Conservation (phyloP, 805 yeast genomes). For the Ogataea chonburiensis region DNA sequence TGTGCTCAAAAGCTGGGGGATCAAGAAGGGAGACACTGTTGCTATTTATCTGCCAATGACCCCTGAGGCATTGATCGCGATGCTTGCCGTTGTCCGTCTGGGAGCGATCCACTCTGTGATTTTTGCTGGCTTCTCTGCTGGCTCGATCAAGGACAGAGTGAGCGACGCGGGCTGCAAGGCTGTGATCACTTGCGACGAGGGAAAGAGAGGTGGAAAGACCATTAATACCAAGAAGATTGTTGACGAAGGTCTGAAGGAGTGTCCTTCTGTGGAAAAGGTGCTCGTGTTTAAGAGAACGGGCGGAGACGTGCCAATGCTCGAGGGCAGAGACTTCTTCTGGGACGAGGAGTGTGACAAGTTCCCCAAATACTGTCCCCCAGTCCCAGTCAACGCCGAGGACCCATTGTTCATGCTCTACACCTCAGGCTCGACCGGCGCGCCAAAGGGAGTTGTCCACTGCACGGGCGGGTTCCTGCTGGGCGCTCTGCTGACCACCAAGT, state of each 20-base stretch:
- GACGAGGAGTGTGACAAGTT: constrained; percentile 81
- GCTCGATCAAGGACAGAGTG: constrained; percentile 88
- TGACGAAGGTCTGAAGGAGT: constrained; percentile 81
- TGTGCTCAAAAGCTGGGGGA: constrained; percentile 80
- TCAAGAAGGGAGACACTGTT: constrained; percentile 91
- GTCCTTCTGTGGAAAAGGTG: constrained; percentile 77
- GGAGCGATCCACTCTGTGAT: constrained; percentile 97
- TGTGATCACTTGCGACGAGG: constrained; percentile 93
- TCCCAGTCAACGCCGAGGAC: constrained; percentile 86
- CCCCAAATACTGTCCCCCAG: constrained; percentile 84
- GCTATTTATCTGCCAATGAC: constrained; percentile 98
- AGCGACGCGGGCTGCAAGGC: constrained; percentile 82
- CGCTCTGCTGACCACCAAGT: constrained; percentile 86
- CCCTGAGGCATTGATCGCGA: constrained; percentile 92
- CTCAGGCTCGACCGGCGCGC: constrained; percentile 97
- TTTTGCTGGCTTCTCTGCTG: constrained; percentile 95
- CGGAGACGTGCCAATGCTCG: constrained; percentile 66
- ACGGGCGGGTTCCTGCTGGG: constrained; percentile 95
- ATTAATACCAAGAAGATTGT: constrained; percentile 91
- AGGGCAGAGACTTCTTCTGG: constrained; percentile 93
- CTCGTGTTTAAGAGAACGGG: constrained; percentile 90
- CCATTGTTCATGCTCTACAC: constrained; percentile 95
- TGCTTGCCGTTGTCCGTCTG: constrained; percentile 87
- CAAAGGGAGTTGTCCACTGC: constrained; percentile 95
- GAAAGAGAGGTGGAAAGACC: constrained; percentile 92